phyloP scores from a whole-genome alignment of 2,329 filamentous ascomycete species.

The Penicillium sp. region DNA sequence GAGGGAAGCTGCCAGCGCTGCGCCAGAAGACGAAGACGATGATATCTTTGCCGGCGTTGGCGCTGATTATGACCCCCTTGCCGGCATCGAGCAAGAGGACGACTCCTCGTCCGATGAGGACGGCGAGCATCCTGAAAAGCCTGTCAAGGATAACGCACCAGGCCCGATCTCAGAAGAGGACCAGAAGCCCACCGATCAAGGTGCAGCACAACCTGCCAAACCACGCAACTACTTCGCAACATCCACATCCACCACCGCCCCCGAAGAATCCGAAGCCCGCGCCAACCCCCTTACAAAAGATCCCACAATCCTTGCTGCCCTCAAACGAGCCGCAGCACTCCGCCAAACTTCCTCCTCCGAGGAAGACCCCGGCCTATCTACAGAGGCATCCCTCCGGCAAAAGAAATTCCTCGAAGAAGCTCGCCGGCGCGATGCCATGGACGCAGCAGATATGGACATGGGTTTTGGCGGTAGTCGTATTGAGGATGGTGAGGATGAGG shows the following conservation, averaged over 20 bases:
- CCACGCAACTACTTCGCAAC: slow-evolving; percentile 57
- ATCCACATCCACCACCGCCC: slow-evolving; percentile 47
- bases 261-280: slow-evolving; percentile 53
- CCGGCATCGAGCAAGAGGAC: slow-evolving; percentile 56
- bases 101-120: slow-evolving; percentile 52
- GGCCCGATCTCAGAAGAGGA: slow-evolving; percentile 8
- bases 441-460: slow-evolving; percentile 90
- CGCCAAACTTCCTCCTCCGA: slow-evolving; percentile 52
- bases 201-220: slow-evolving; percentile 25
- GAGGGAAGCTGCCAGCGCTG: slow-evolving; percentile 37
- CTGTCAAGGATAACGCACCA: not conserved
- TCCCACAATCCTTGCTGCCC: slow-evolving; percentile 78
- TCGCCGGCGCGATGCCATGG: slow-evolving; percentile 67
- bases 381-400: slow-evolving; percentile 70
- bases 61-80: slow-evolving; percentile 66
- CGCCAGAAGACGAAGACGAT: slow-evolving; percentile 57
- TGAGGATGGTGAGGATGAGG: slow-evolving; percentile 84
- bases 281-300: slow-evolving; percentile 65
- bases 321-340: slow-evolving; percentile 80
- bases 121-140: slow-evolving; percentile 28
- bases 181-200: slow-evolving; percentile 19
- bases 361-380: slow-evolving; percentile 55
- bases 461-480: slow-evolving; percentile 89
- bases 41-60: slow-evolving; percentile 69
- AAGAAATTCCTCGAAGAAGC: slow-evolving; percentile 74